A percentile compares a stretch with the other conserved stretches of the same genome.
phyloP scores from a whole-genome alignment of 345 rosid species.

The Capsella bursapastoris region DNA sequence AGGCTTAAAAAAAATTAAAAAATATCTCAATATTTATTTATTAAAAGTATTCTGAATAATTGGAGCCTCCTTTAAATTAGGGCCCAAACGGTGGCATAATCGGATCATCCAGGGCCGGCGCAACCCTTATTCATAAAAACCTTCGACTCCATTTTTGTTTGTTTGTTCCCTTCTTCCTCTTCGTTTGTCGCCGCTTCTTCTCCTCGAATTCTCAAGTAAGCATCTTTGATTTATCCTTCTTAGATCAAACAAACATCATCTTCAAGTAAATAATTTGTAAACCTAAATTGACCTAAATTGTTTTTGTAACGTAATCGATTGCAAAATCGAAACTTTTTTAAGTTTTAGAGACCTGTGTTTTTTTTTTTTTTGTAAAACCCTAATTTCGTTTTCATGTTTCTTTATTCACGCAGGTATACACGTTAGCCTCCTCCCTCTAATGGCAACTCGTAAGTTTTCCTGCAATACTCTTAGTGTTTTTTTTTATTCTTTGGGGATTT shows the following conservation, averaged over 20 bases:
- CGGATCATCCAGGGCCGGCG: conserved; percentile 34
- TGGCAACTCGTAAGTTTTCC: conserved; percentile 43
- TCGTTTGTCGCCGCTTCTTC: conserved; percentile 1
- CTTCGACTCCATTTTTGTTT: not conserved
- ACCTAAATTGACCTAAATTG: conserved; percentile 2
- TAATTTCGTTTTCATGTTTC: not conserved
- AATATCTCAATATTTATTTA: not conserved
- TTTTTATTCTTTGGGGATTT: not conserved
- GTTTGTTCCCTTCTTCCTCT: not conserved
- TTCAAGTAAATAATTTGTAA: not conserved
- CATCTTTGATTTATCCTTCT: not conserved
- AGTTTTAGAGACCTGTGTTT: not conserved
- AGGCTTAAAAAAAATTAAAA: conserved; percentile 2
- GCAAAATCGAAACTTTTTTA: not conserved
- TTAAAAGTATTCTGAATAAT: not conserved
- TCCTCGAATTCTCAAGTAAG: conserved; percentile 32
- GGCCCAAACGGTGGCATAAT: conserved; percentile 21
- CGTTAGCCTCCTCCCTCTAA: conserved; percentile 10
- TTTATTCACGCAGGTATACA: conserved; percentile 11
- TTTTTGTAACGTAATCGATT: not conserved
- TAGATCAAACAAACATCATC: not conserved
- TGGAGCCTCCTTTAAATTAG: conserved; percentile 36
- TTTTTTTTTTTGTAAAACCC: not conserved
- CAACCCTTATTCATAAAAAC: conserved; percentile 35
- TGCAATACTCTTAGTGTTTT: not conserved